Evolutionary conservation across 1,284 basidiomycete genomes (phyloP), one percentile per base, ranked within the genome.

Genomic region (Rhizopogon parksii): DNA sequence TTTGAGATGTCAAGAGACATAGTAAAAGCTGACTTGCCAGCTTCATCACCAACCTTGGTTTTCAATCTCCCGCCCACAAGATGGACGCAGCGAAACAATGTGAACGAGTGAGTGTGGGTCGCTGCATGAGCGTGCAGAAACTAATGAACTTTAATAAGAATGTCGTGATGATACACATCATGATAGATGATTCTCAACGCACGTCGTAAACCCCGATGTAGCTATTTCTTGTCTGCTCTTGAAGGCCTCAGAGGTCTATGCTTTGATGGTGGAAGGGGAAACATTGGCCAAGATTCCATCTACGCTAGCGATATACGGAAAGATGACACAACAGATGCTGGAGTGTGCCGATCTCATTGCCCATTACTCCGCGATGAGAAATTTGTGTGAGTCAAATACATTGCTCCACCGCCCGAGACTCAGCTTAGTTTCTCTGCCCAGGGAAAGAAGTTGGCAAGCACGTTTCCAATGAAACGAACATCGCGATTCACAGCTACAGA

Each of bases 271-370:
- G 4, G 36, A 37, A 19, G n/a, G 11, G 8, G 9, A 38, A 11
- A 19, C 4, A 12, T 12, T 38, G 7, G 9, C 4, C 4, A 19
- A 12, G 11, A 19, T 38, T 6, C 9, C 4, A 38, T 38, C 17
- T 17, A 11, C 2, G 30, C 30, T 9, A 32, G 11, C 30, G 4
- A 8, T 32, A 8, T 32, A 12, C 11, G 30, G 9, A 32, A 32
- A 11, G 8, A 32, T 11, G 8, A 3, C 30, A 3, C 30, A 8
- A 11, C 30, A 32, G 30, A 32, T 8, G 9, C 9, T 32, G 30
- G 50, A 51, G 9, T 35, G 14, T 7, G 50, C 50, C 1, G 7
- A 46, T 17, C 47, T 51, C 27, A 46, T 51, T 19, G 17, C 6
- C 19, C 19, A 46, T 11, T 51, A 51, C 27, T 15, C 50, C 4